phyloP scores from a whole-genome alignment of 2,329 filamentous ascomycete species.

The Cladophialophora chaetospira region DNA sequence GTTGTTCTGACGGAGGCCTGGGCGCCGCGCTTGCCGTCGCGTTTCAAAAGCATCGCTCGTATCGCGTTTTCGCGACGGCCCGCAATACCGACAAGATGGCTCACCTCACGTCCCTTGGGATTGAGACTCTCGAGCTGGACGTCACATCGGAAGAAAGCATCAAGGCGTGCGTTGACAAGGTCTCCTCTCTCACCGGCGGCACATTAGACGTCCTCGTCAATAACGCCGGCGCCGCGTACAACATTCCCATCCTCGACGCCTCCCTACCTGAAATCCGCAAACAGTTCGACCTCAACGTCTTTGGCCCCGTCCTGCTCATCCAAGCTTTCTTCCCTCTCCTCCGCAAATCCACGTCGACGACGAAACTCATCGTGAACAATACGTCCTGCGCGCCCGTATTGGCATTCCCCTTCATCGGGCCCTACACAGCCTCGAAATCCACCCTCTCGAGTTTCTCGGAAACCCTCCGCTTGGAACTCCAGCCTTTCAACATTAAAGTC shows the following conservation, averaged over 20 bases:
- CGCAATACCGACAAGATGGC: slow-evolving; percentile 41
- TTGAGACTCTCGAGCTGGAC: slow-evolving; percentile 39
- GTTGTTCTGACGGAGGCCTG: slow-evolving; percentile 58
- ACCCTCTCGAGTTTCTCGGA: slow-evolving; percentile 60
- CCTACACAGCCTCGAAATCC: slow-evolving; percentile 52
- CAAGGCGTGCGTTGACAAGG: slow-evolving; percentile 28
- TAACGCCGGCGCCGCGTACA: slow-evolving; percentile 44
- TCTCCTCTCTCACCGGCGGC: slow-evolving; percentile 22
- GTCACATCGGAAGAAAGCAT: slow-evolving; percentile 38
- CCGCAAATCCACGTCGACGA: slow-evolving; percentile 31
- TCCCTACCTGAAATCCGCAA: slow-evolving; percentile 33
- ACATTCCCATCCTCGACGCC: slow-evolving; percentile 43
- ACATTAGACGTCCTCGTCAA: slow-evolving; percentile 46
- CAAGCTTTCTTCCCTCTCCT: slow-evolving; percentile 36
- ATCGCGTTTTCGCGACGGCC: slow-evolving; percentile 56
- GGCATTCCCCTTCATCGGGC: slow-evolving; percentile 37
- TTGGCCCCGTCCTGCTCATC: slow-evolving; percentile 40
- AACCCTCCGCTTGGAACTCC: slow-evolving; percentile 43
- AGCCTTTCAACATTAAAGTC: slow-evolving; percentile 37
- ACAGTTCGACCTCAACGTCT: slow-evolving; percentile 49
- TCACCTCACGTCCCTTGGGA: slow-evolving; percentile 26
- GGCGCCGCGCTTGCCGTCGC: slow-evolving; percentile 61
- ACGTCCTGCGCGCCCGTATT: slow-evolving; percentile 29
- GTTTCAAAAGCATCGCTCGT: slow-evolving; percentile 54
- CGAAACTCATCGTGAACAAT: slow-evolving; percentile 36